Base-by-base conservation (phyloP, 805 yeast genomes). In the Metschnikowia baotianmanensis region DNA sequence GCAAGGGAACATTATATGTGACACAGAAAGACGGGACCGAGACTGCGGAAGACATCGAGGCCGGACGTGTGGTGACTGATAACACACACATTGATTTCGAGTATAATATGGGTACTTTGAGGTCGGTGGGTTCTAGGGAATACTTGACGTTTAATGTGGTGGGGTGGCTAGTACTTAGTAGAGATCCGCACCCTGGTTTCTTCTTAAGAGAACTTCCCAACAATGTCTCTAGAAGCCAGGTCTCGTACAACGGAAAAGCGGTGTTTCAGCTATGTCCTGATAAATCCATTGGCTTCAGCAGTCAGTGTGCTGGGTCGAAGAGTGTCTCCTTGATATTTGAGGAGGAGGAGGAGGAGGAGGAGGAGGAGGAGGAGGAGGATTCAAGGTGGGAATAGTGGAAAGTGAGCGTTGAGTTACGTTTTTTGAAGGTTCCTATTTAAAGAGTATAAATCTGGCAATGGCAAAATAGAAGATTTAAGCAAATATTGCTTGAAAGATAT, bases 131-230 rank as follows among this genome's bases (percentile, higher is more conserved):
- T 3, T 19, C 34, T 8, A 24, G 34, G 8, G 13, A 31, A 17
- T 31, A 18, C 25, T 31, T 31, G 34, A 19, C 24, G 16, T 19
- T 31, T 20, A 31, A 31, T 17, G 34, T 19, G n/a, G 34, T 31
- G 22, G 34, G 34, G 7, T 31, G 34, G 34, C 19, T 31, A 3
- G 34, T 31, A 15, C 11, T 31, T 23, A 24, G 19, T 18, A 12
- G 11, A 9, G 6, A 18, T 10, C 34, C 34, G 2, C 22, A 19
- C 11, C 34, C 34, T 4, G 34, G 34, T 1, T 31, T 31, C 11
- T 31, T 31, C 12, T 16, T 31, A 8, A 31, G 22, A 31, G 3
- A 13, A 12, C 9, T 21, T 21, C 23, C 9, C 23, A 21, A 21
- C n/a, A n/a, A n/a, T n/a, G n/a, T n/a, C n/a, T 6, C 9, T 9